Base-by-base conservation (phyloP, 169 alveolate species). In the Plasmodium gallinaceum region DNA sequence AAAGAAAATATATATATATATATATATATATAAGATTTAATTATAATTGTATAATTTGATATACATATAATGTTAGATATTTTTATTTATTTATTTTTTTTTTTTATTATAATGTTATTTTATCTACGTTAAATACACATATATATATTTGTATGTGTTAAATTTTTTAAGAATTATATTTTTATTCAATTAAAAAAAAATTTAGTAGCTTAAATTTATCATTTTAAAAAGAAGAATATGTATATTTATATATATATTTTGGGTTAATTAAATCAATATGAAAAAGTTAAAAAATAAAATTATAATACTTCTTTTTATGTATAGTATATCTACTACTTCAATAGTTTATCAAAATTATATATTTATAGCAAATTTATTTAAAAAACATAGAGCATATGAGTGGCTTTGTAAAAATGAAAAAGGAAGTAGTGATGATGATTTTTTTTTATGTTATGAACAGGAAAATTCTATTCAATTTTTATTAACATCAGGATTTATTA, bases 291-390 rank as follows among this genome's bases (percentile, higher is more conserved):
- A 22, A 12, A 60, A 60, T 16, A 76, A 64, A 43, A 16, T 58
- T 3, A 64, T n/a, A 18, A 65, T 76, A 6, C 22, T 58, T 22
- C 76, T 76, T 7, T 76, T 76, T 57, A 76, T 76, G 89, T 76
- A 76, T 66, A 76, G 89, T 43, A 76, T 76, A 14, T 71, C 89
- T 37, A 76, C 89, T 7, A 76, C 89, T 20, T 74, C 89, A 8
- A 76, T 76, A 10, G 89, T 76, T 14, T 76, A 76, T 43, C 89
- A 76, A 54, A 76, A 76, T 26, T 76, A 76, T 43, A 76, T 76
- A 20, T 76, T 76, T 37, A 64, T 76, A 7, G 74, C 89, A 5
- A 64, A 64, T 54, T 22, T 76, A 45, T 76, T 76, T 64, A 76
- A 76, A 58, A 62, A 64, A 20, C 45, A 37, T 58, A 45, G 89